Base-by-base conservation (phyloP, 805 yeast genomes). In the Candida maris region DNA sequence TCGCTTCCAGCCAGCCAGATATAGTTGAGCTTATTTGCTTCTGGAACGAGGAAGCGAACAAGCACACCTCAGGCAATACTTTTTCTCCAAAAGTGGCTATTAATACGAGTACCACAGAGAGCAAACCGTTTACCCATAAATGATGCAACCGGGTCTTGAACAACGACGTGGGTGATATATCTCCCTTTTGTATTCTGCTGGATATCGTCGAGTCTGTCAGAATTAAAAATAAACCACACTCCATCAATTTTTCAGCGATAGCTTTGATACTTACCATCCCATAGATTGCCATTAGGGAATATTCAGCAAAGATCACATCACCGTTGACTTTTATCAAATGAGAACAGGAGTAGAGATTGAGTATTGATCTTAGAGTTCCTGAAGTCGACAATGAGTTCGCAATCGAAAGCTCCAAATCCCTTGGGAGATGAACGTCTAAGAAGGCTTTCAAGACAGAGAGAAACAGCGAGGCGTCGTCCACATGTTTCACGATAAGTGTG, bases 101-200 rank as follows among this genome's bases (percentile, higher is more conserved):
- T 12, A 85, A 59, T 1, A 75, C 64, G 33, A 85, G 61, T 15
- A 83, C 62, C 4, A 85, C 74, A 0, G 93, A 79, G 20, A 89
- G 64, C 13, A 89, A 61, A 1, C 96, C 95, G 50, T 81, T 78
- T n/a, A 78, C 73, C 97, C 97, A 89, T n/a, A 85, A 65, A 35
- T 74, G 70, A 56, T 88, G 91, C 40, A 84, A 60, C 30, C 48
- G 47, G 1, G 55, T 38, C 32, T 74, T 72, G 0, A 85, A 72
- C 3, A 75, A 57, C 1, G 61, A 51, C 25, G 67, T 68, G 2
- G 84, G 71, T 10, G 68, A 64, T 3, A 85, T 59, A 6, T 71
- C 71, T 0, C 95, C 95, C 4, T 70, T 65, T 52, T 81, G 86
- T 27, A 89, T 75, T 2, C 69, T 68, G 18, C 68, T 59, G 0